phyloP scores from a whole-genome alignment of 2,329 filamentous ascomycete species.

The Neurospora crassa region DNA sequence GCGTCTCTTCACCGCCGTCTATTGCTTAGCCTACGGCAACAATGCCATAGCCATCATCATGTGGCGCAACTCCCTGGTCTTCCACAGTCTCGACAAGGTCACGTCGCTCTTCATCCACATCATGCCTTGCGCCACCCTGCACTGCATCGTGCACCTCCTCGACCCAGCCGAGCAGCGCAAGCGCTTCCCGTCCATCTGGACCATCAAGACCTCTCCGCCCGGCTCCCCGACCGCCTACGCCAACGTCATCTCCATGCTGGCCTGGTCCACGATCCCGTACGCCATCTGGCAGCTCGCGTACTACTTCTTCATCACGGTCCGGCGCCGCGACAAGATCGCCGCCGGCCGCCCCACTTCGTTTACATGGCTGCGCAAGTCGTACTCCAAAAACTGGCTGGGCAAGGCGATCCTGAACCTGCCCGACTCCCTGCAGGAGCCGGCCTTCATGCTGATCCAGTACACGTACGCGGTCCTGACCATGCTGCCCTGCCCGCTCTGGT shows the following conservation, averaged over 20 bases:
- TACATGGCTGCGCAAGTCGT: conserved; percentile 90
- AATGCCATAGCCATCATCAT: conserved; percentile 97
- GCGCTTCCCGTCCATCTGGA: conserved; percentile 77
- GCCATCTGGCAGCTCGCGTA: conserved; percentile 86
- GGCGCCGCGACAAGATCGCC: conserved; percentile 89
- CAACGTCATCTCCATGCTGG: conserved; percentile 71
- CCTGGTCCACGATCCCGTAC: conserved; percentile 92
- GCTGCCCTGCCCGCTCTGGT: conserved; percentile 91
- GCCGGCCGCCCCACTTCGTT: conserved; percentile 93
- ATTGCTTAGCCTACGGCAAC: conserved; percentile 89
- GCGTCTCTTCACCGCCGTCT: conserved; percentile 82
- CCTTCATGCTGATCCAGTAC: conserved; percentile 97
- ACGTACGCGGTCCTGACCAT: conserved; percentile 83
- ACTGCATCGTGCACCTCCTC: conserved; percentile 82
- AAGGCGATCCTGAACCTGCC: conserved; percentile 75
- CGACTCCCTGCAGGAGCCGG: conserved; percentile 65
- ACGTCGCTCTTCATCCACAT: conserved; percentile 99
- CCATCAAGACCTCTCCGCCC: conserved; percentile 59
- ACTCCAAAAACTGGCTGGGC: conserved; percentile 82
- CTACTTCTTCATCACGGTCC: conserved; percentile 91
- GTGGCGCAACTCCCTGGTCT: conserved; percentile 98
- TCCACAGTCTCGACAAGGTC: conserved; percentile 97
- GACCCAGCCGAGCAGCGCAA: conserved; percentile 52
- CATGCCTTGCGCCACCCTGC: conserved; percentile 91
- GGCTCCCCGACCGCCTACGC: conserved; percentile 74